A percentile compares a stretch with the other conserved stretches of the same genome.
These are phyloP conservation scores for Saturnispora mendoncae DNA, from an alignment of 805 yeast species.

Conservation along the genomic window DNA sequence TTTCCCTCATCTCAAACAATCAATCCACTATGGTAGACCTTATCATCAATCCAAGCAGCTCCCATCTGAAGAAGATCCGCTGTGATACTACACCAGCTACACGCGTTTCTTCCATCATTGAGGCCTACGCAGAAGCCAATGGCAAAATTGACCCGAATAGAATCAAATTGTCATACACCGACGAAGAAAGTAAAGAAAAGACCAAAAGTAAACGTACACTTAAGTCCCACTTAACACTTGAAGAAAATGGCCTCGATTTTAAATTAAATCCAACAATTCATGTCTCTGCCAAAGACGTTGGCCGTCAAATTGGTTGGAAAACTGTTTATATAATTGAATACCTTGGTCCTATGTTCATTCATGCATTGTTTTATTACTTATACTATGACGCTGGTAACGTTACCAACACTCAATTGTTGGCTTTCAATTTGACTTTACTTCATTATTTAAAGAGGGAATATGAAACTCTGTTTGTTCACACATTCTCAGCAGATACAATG, in stretches of 20 bases:
- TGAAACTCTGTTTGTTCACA: constrained; percentile 79
- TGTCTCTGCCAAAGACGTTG: constrained; percentile 75
- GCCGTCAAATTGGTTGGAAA: constrained; percentile 89
- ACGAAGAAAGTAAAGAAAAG: constrained; percentile 22
- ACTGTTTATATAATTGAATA: constrained; percentile 86
- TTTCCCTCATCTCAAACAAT: background rate
- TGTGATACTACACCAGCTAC: constrained; percentile 32
- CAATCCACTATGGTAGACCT: constrained; percentile 34
- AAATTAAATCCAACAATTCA: constrained; percentile 28
- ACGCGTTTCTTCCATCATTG: constrained; percentile 29
- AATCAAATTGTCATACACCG: constrained; percentile 42
- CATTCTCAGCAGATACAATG: constrained; percentile 86
- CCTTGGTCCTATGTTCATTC: constrained; percentile 79
- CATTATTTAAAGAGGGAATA: constrained; percentile 85
- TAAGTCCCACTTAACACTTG: constrained; percentile 36
- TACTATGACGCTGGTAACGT: constrained; percentile 33
- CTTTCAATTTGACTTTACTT: constrained; percentile 48
- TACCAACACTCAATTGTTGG: constrained; percentile 43
- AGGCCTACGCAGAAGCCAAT: constrained; percentile 35
- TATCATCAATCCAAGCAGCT: constrained; percentile 53
- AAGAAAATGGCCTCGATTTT: constrained; percentile 35
- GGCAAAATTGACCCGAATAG: constrained; percentile 36
- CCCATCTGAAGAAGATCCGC: constrained; percentile 41
- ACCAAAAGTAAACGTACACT: constrained; percentile 36
- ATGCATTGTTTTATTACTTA: constrained; percentile 52